Conservation (phyloP, 495 filamentous ascomycete genomes). For the Aspergillus conjunctus region DNA sequence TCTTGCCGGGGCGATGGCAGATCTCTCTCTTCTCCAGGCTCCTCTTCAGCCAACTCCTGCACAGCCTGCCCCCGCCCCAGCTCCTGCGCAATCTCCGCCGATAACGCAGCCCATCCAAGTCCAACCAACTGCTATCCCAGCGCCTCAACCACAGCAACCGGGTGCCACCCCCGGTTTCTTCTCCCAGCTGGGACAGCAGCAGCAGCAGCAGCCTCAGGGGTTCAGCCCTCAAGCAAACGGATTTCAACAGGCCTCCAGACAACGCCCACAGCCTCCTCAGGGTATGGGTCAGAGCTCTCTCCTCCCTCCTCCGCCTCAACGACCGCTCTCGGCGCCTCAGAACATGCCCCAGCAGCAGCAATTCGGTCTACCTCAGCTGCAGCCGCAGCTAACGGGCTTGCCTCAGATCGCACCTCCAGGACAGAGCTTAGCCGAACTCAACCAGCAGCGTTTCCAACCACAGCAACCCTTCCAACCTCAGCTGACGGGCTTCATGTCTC, state of each 20-base stretch:
- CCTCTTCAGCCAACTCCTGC: conserved; percentile 75
- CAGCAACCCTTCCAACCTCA: conserved; percentile 49
- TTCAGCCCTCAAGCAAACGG: conserved; percentile 49
- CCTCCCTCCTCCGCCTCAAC: conserved; percentile 78
- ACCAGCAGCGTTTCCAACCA: conserved; percentile 62
- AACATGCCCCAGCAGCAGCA: conserved; percentile 67
- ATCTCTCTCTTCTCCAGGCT: conserved; percentile 73
- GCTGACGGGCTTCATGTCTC: conserved; percentile 56
- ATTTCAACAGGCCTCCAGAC: conserved; percentile 57
- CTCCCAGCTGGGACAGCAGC: conserved; percentile 48
- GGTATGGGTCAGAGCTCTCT: conserved; percentile 63
- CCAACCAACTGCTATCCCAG: conserved; percentile 50
- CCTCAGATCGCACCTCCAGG: conserved; percentile 66
- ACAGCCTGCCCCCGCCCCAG: conserved; percentile 47
- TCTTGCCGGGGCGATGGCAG: conserved; percentile 72
- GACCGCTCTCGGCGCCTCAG: conserved; percentile 88
- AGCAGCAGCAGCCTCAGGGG: conserved; percentile 33
- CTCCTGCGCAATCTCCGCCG: conserved; percentile 30
- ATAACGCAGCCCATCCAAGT: conserved; percentile 37
- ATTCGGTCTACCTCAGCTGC: conserved; percentile 73
- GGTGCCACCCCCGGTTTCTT: conserved; percentile 56
- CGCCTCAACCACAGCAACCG: conserved; percentile 51
- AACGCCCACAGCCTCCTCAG: conserved; percentile 74
- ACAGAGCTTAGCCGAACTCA: conserved; percentile 73
- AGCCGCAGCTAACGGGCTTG: conserved; percentile 83